phyloP scores from a whole-genome alignment of 495 filamentous ascomycete genomes.

The Penicillium odoratum region DNA sequence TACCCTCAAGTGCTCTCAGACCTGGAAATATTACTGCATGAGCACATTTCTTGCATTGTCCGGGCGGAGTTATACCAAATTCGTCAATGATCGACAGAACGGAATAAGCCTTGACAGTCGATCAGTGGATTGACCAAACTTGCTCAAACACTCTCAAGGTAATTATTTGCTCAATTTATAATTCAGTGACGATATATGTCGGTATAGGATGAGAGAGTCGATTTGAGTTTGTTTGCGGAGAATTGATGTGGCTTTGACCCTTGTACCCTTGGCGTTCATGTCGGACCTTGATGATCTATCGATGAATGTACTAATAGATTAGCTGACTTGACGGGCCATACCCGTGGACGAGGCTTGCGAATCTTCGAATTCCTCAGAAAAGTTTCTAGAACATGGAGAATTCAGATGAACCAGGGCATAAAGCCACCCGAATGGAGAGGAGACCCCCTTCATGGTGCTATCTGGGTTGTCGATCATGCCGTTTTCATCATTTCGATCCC shows the following conservation, averaged over 20 bases:
- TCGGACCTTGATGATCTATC: neutral
- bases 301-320: neutral
- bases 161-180: conserved; percentile 9
- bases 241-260: neutral
- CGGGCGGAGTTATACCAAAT: neutral
- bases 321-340: neutral
- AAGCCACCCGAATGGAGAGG: conserved; percentile 5
- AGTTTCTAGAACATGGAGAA: neutral
- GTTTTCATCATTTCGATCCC: conserved; percentile 21
- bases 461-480: conserved; percentile 11
- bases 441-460: conserved; percentile 12
- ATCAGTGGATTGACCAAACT: conserved; percentile 25
- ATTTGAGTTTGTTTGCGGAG: conserved; percentile 1
- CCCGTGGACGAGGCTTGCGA: neutral
- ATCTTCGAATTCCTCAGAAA: conserved; percentile 4
- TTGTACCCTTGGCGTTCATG: neutral
- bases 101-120: conserved; percentile 22
- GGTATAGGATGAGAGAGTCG: neutral
- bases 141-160: conserved; percentile 46
- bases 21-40: neutral
- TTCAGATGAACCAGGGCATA: neutral
- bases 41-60: conserved; percentile 9
- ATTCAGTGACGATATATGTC: neutral
- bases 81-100: conserved; percentile 15
- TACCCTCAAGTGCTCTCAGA: too few relatives aligned